Evolutionary conservation across 257 asterid genomes (phyloP).

Genomic region (Parsonsia alboflavescens): DNA sequence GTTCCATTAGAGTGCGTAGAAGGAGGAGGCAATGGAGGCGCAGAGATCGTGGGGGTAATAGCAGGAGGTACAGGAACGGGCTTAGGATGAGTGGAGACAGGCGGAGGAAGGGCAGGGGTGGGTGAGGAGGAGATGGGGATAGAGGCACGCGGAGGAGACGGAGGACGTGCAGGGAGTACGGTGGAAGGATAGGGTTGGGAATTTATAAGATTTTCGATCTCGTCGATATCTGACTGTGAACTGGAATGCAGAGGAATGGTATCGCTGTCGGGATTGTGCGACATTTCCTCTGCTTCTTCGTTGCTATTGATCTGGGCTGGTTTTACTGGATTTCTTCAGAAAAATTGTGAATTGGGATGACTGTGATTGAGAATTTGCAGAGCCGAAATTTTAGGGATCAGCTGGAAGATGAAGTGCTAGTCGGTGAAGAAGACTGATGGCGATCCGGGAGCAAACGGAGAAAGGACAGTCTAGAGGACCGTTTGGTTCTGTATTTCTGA

Average conservation of each 20-base stretch:
- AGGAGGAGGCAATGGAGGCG: conserved; percentile 38
- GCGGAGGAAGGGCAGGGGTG: conserved; percentile 25
- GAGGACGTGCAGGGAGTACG: conserved; percentile 74
- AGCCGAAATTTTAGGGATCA: conserved; percentile 3
- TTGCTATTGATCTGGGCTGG: no score
- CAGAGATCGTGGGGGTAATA: conserved; percentile 13
- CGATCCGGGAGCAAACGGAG: neutral
- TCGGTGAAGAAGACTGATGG: neutral
- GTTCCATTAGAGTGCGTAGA: conserved; percentile 19
- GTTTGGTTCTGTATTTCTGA: neutral
- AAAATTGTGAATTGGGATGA: neutral
- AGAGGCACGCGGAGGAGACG: conserved; percentile 76
- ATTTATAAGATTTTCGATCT: conserved; percentile 91
- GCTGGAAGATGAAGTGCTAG: neutral
- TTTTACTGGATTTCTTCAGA: neutral
- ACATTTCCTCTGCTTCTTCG: conserved; percentile 35
- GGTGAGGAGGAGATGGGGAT: conserved; percentile 49
- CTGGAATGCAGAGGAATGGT: conserved; percentile 74
- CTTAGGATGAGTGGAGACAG: conserved; percentile 10
- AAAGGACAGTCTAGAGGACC: neutral
- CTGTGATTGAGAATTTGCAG: neutral
- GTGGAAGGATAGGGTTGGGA: conserved; percentile 55
- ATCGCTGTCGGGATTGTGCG: conserved; percentile 45
- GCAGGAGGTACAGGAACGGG: conserved; percentile 20
- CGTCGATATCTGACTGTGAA: conserved; percentile 94